A percentile compares a stretch with the other conserved stretches of the same genome.
Evolutionary conservation across 331 rosid genomes (phyloP).

Genomic region (Pyrus hybrid): DNA sequence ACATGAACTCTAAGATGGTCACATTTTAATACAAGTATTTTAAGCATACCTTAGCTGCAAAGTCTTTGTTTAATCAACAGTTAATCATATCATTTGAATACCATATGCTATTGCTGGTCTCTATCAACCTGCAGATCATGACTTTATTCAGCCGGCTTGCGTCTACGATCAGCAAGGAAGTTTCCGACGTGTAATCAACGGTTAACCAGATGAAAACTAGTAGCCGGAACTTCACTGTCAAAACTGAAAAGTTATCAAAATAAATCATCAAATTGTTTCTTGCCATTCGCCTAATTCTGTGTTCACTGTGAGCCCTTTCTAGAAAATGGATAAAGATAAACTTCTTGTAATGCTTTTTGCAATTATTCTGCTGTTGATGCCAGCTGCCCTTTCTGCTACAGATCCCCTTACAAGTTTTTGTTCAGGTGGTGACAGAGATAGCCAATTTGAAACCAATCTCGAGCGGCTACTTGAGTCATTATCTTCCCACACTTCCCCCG

Average conservation of each 20-base stretch:
- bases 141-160: background rate
- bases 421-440: slow-evolving; percentile 11
- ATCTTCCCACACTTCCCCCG: slow-evolving; percentile 16
- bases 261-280: background rate
- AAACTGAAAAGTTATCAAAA: background rate
- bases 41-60: background rate
- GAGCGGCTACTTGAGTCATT: slow-evolving; percentile 23
- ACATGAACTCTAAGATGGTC: background rate
- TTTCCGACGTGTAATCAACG: background rate
- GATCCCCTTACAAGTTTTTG: slow-evolving; percentile 29
- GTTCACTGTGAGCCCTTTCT: background rate
- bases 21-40: background rate
- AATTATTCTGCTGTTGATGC: slow-evolving; percentile 6
- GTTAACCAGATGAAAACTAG: background rate
- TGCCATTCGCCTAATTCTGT: background rate
- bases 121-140: background rate
- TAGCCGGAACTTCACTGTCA: background rate
- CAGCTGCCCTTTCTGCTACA: slow-evolving; percentile 5
- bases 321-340: background rate
- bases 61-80: background rate
- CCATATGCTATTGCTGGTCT: background rate
- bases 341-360: slow-evolving; percentile 17
- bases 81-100: background rate
- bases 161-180: background rate
- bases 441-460: slow-evolving; percentile 32